A percentile compares a stretch with the other conserved stretches of the same genome.
Evolutionary conservation across 108 stramenopile species (phyloP).

Genomic region (Skeletonema potamos): DNA sequence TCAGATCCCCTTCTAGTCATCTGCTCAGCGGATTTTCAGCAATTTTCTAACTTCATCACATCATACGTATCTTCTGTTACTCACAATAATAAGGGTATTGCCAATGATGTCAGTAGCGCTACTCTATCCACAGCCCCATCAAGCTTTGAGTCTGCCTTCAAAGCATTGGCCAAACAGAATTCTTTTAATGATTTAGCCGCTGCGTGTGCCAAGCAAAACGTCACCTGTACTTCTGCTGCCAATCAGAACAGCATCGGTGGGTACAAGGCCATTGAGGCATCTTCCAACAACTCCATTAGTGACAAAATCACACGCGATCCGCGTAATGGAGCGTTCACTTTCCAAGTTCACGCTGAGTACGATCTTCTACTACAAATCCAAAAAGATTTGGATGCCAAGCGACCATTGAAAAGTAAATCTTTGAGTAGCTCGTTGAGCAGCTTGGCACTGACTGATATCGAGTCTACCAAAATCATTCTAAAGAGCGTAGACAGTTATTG

Average conservation of each 20-base stretch:
- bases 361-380: conserved; percentile 61
- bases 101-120: background rate
- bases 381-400: conserved; percentile 32
- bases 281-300: background rate
- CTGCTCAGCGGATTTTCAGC: too few species aligned
- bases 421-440: background rate
- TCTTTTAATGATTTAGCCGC: background rate
- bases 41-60: too few species aligned
- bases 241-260: background rate
- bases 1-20: background rate
- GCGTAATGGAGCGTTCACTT: conserved; percentile 47
- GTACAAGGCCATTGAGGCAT: background rate
- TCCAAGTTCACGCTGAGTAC: conserved; percentile 41
- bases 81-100: too few species aligned
- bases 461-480: conserved; percentile 32
- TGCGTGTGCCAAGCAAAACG: background rate
- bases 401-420: background rate
- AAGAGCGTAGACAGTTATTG: conserved; percentile 74
- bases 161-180: background rate
- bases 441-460: background rate
- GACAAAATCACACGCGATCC: conserved; percentile 30
- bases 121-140: background rate
- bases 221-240: background rate
- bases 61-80: too few species aligned
- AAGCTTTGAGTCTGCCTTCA: background rate